phyloP scores from a whole-genome alignment of 106 monocot genomes.

The Dendrobium catenatum region DNA sequence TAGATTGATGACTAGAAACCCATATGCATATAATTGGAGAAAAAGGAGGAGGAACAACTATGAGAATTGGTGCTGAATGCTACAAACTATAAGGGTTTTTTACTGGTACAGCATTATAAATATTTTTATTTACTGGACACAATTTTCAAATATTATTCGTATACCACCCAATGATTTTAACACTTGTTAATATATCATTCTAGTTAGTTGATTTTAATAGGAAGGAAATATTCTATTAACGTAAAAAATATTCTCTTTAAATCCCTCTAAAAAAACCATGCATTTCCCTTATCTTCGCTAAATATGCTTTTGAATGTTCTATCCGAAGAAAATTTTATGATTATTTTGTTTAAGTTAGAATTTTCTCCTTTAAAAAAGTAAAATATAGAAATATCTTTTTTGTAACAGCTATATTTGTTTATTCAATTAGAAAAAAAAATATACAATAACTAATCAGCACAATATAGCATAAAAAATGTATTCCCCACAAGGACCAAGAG shows the following conservation, averaged over 20 bases:
- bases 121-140: neutral
- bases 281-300: neutral
- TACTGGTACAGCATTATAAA: neutral
- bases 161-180: neutral
- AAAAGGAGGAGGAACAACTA: neutral
- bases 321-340: neutral
- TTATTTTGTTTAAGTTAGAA: neutral
- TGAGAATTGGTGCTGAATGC: neutral
- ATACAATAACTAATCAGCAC: neutral
- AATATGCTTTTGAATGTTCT: neutral
- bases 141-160: neutral
- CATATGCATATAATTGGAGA: neutral
- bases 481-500: no score
- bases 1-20: neutral
- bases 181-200: neutral
- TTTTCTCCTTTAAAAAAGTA: neutral
- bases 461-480: neutral
- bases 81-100: neutral
- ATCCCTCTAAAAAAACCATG: no score
- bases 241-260: neutral
- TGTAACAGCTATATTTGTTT: neutral
- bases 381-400: neutral
- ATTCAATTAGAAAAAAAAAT: neutral
- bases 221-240: neutral
- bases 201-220: neutral